Base-by-base conservation (phyloP, 2,329 filamentous ascomycete species). In the Alternaria sp. region DNA sequence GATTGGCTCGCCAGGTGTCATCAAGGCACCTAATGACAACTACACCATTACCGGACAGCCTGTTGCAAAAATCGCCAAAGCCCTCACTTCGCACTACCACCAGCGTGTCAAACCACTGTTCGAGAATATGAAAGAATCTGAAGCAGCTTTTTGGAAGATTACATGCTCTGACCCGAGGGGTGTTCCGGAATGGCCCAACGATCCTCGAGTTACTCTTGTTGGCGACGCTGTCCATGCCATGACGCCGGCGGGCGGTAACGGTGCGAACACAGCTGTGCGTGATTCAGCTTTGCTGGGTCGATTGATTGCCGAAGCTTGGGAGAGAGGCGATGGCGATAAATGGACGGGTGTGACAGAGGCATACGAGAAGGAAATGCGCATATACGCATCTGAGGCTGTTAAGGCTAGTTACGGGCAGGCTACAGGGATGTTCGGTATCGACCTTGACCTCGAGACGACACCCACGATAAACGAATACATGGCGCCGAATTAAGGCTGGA, bases 71-170 rank as follows among this genome's bases (percentile, higher is more conserved):
- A 82, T 90, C 2, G 86, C 87, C n/a, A 86, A 85, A 72, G 69
- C 74, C 1, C 74, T 90, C 0, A 84, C 85, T 0, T 71, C 77
- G 16, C 71, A 85, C 34, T 90, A 87, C 88, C 81, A 88, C 69
- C 80, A 84, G 12, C 80, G 83, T 3, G 75, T 90, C 46, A 83
- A 80, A 70, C 82, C 86, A 1, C 74, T 90, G 0, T 85, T 90
- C 60, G 85, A 89, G 6, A 67, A 87, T 36, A 89, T 89, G 85
- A 72, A 79, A 5, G 84, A 83, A 57, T 64, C 74, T 0, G 85
- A 90, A 64, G 85, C 87, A 0, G 87, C 88, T 0, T 90, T 90
- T 65, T 89, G 87, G 86, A 90, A 89, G 67, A 89, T 90, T 49
- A 89, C 87, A 2, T 89, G 86, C 65, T 89, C 86, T 0, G 84